Percentiles rank a stretch among this genome's conserved stretches.
phyloP scores from a whole-genome alignment of 1,284 basidiomycete genomes.

The Ustilago curta region DNA sequence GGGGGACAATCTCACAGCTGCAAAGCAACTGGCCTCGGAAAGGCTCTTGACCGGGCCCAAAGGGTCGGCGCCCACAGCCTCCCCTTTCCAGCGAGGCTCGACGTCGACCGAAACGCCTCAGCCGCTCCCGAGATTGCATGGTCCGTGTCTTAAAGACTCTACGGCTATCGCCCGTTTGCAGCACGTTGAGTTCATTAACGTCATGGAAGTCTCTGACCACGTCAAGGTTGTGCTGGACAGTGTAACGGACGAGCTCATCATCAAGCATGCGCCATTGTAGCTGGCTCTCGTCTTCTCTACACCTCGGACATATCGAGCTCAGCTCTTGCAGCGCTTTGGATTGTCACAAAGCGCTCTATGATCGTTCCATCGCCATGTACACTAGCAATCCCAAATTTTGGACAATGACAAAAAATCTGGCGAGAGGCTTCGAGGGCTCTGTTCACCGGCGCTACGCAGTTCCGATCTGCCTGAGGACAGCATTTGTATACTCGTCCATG shows the following conservation, averaged over 20 bases:
- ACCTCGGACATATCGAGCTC: neutral
- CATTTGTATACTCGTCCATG: conserved; percentile 71
- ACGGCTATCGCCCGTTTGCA: neutral
- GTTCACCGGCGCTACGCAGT: neutral
- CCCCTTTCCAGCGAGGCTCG: conserved; percentile 3
- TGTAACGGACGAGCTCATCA: neutral
- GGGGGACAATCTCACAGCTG: neutral
- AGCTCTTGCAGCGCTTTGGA: neutral
- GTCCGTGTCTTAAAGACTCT: neutral
- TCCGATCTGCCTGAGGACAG: conserved; percentile 56
- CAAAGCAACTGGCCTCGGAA: neutral
- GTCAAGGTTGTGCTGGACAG: neutral
- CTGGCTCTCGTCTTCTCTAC: neutral
- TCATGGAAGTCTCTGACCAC: neutral
- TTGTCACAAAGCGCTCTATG: neutral
- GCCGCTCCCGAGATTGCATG: too few relatives aligned
- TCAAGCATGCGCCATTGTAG: neutral
- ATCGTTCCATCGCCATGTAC: neutral
- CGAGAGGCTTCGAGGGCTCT: neutral
- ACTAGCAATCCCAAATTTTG: neutral
- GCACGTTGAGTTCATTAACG: neutral
- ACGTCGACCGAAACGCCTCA: neutral
- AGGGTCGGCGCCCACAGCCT: neutral
- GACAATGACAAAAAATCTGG: too few relatives aligned
- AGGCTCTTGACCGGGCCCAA: neutral